Evolutionary conservation across 2,329 filamentous ascomycete genomes (phyloP).

Genomic region (Aspergillus glaucus): DNA sequence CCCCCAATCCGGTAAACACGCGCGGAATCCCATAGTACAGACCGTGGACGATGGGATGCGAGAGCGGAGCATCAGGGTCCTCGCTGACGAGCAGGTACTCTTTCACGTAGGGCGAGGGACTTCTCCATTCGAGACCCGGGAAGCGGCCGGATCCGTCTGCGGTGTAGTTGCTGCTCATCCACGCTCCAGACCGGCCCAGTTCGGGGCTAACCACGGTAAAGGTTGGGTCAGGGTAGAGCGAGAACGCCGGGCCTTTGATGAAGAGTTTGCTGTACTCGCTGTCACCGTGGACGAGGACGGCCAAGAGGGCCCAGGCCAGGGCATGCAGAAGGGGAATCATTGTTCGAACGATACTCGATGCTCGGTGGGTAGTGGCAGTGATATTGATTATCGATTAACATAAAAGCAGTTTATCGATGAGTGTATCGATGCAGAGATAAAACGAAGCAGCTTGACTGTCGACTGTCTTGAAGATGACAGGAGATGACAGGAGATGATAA

Average conservation of each 20-base stretch:
- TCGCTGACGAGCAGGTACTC: slow-evolving; percentile 46
- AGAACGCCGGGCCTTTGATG: slow-evolving; percentile 19
- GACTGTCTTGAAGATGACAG: too few relatives aligned
- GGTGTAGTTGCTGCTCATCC: slow-evolving; percentile 34
- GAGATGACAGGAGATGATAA: too few relatives aligned
- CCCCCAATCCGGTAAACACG: slow-evolving; percentile 26
- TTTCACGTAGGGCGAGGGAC: slow-evolving; percentile 24
- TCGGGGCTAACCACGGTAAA: slow-evolving; percentile 18
- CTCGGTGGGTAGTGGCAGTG: not conserved
- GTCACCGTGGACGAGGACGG: slow-evolving; percentile 3
- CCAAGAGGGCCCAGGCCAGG: slow-evolving; percentile 10
- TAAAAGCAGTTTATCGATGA: too few relatives aligned
- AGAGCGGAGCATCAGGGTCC: slow-evolving; percentile 44
- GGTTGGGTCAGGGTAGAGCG: slow-evolving; percentile 10
- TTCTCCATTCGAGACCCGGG: slow-evolving; percentile 39
- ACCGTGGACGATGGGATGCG: slow-evolving; percentile 43
- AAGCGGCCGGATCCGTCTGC: slow-evolving; percentile 35
- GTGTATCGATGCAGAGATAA: too few relatives aligned
- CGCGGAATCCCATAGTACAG: slow-evolving; percentile 39
- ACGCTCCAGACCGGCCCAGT: slow-evolving; percentile 21
- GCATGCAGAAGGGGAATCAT: slow-evolving; percentile 10
- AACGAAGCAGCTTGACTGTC: too few relatives aligned
- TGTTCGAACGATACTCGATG: slow-evolving; percentile 11
- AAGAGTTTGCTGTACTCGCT: slow-evolving; percentile 20
- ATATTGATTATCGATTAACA: too few relatives aligned